phyloP scores from a whole-genome alignment of 306 rosid species.

The Lathyrus aphaca region DNA sequence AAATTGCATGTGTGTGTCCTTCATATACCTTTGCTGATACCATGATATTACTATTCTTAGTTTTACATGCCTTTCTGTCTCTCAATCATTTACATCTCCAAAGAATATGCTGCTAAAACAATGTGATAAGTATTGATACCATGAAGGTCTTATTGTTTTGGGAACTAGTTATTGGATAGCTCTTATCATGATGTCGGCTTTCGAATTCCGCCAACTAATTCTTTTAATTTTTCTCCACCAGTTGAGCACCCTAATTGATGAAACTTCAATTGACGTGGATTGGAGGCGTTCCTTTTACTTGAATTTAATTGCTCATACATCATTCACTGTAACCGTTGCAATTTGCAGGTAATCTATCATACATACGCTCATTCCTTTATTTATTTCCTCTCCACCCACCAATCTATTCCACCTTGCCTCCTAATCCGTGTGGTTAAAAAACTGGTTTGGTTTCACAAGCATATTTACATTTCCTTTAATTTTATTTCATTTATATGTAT shows the following conservation, averaged over 20 bases:
- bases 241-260: conserved; percentile 72
- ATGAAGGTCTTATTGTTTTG: too few species aligned
- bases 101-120: too few species aligned
- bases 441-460: too few species aligned
- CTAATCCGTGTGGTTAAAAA: too few species aligned
- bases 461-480: too few species aligned
- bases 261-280: conserved; percentile 64
- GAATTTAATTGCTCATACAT: conserved; percentile 92
- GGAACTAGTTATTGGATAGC: too few species aligned
- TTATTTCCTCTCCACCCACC: neutral
- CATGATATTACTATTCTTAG: neutral
- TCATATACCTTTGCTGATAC: too few species aligned
- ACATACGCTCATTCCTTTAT: neutral
- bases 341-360: conserved; percentile 74
- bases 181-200: too few species aligned
- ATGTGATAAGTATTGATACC: too few species aligned
- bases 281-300: conserved; percentile 99
- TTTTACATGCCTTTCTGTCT: neutral
- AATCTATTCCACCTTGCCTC: neutral
- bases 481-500: too few species aligned
- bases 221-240: conserved; percentile 44
- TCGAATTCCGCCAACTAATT: conserved; percentile 37
- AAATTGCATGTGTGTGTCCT: too few species aligned
- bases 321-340: conserved; percentile 89
- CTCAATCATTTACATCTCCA: too few species aligned